Base-by-base conservation (phyloP, 2,329 filamentous ascomycete genomes). In the Colletotrichum spaethianum region DNA sequence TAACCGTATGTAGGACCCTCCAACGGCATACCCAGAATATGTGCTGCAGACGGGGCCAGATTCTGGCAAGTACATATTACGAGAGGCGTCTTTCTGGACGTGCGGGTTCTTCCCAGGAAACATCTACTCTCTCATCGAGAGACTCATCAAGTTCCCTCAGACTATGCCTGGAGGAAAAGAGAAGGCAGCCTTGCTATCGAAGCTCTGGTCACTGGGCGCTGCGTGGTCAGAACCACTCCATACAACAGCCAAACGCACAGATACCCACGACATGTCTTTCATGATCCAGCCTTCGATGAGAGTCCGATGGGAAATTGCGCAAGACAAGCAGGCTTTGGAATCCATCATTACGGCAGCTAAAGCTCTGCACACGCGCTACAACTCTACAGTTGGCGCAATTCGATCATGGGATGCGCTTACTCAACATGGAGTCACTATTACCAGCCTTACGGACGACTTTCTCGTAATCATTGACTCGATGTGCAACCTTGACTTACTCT, bases 221-320 rank as follows among this genome's bases (percentile, higher is more conserved):
- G 56, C 74, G 1, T 84, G 83, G 83, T 77, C 80, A 2, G 79
- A 77, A 3, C 82, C 82, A 0, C 74, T 86, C 0, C 82, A 82
- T 73, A 28, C 67, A 40, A 79, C 80, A 73, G 79, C 80, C 23
- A 76, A 73, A 72, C 82, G 84, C 5, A 87, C 81, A 4, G 86
- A 88, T 65, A 89, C 87, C 0, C 87, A 89, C 66, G 87, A 89
- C 60, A 83, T 89, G 79, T 86, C 84, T 0, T 89, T 89, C 73
- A 88, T 89, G 74, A 84, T 89, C 4, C 82, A 86, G 28, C 86
- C 86, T 0, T 84, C 84, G 1, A 79, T 87, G 63, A 84, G 84
- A 46, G 83, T 83, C 18, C 81, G 85, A 4, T 89, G 86, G 84
- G 84, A 87, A 46, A 77, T 87, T 7, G 80, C 82, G 0, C 80